These are phyloP conservation scores for Hysterangium stoloniferum DNA, from an alignment of 768 basidiomycete genomes.

Conservation along the genomic window DNA sequence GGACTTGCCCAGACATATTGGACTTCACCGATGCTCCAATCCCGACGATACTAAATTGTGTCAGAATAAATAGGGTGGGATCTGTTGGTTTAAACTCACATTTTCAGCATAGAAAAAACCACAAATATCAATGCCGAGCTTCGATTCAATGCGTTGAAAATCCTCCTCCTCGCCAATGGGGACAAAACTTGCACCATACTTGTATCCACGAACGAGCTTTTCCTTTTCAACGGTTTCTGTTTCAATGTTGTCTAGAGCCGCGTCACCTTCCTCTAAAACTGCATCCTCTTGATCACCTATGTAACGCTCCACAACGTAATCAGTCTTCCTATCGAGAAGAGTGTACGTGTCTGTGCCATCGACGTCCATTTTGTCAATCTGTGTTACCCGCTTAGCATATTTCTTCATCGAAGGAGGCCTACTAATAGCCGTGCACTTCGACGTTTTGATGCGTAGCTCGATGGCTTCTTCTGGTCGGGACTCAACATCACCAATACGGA, in stretches of 20 bases:
- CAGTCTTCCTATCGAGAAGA: conserved; percentile 37
- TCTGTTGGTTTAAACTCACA: conserved; percentile 32
- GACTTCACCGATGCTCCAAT: conserved; percentile 76
- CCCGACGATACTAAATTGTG: conserved; percentile 63
- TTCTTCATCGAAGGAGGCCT: conserved; percentile 77
- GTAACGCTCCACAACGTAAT: conserved; percentile 50
- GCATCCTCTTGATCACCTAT: conserved; percentile 30
- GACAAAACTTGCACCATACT: conserved; percentile 84
- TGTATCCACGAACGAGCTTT: conserved; percentile 73
- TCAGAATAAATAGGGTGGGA: conserved; percentile 1
- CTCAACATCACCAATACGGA: conserved; percentile 75
- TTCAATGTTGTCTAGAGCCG: conserved; percentile 36
- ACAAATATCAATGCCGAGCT: conserved; percentile 80
- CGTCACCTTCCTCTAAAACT: conserved; percentile 24
- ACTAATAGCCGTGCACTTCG: conserved; percentile 70
- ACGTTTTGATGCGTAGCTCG: conserved; percentile 63
- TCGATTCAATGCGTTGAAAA: conserved; percentile 65
- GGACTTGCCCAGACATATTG: conserved; percentile 80
- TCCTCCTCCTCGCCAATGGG: conserved; percentile 75
- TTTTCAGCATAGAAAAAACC: conserved; percentile 69
- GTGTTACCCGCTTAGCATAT: conserved; percentile 32
- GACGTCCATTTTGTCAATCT: conserved; percentile 23
- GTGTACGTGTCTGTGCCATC: conserved; percentile 24
- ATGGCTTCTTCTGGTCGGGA: conserved; percentile 62
- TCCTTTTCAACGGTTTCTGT: conserved; percentile 52